Conservation (phyloP, 2,329 filamentous ascomycete genomes). For the Clarireedia monteithiana region DNA sequence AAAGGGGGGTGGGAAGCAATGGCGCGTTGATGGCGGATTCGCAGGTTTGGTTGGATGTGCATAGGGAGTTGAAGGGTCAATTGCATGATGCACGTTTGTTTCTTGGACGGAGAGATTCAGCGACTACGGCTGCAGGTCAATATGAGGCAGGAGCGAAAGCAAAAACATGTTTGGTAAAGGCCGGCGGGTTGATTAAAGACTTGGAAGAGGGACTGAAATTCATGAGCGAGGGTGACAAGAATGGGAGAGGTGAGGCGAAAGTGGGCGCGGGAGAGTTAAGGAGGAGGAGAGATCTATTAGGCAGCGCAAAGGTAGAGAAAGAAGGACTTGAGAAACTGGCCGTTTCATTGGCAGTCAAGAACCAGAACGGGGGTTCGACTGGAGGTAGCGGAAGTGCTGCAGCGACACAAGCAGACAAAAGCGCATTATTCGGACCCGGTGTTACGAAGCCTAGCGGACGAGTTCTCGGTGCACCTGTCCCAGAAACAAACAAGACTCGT, state of each 20-base stretch:
- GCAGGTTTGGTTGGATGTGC: conserved; percentile 65
- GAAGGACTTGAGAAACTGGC: conserved; percentile 69
- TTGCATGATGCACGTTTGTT: conserved; percentile 60
- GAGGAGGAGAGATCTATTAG: conserved; percentile 61
- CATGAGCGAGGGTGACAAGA: conserved; percentile 42
- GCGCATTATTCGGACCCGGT: conserved; percentile 38
- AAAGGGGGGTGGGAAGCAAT: conserved; percentile 16
- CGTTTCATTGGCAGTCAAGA: conserved; percentile 46
- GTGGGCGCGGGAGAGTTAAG: conserved; percentile 70
- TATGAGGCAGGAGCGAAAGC: conserved; percentile 65
- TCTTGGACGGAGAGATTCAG: conserved; percentile 61
- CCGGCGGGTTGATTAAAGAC: conserved; percentile 53
- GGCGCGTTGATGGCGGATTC: conserved; percentile 26
- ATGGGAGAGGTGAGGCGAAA: conserved; percentile 22
- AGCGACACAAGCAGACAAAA: conserved; percentile 33
- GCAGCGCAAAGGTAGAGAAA: conserved; percentile 62
- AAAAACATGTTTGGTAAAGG: conserved; percentile 64
- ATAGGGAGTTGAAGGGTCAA: conserved; percentile 63
- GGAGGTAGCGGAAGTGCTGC: conserved; percentile 12
- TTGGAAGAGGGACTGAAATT: conserved; percentile 57
- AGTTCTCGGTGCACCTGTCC: conserved; percentile 63
- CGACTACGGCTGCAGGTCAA: conserved; percentile 42
- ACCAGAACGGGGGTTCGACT: conserved; percentile 23
- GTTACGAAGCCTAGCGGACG: conserved; percentile 42
- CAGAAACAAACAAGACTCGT: conserved; percentile 68